These are phyloP conservation scores for Citeromyces nyonsensis DNA, from an alignment of 805 yeast genomes.

Conservation along the genomic window DNA sequence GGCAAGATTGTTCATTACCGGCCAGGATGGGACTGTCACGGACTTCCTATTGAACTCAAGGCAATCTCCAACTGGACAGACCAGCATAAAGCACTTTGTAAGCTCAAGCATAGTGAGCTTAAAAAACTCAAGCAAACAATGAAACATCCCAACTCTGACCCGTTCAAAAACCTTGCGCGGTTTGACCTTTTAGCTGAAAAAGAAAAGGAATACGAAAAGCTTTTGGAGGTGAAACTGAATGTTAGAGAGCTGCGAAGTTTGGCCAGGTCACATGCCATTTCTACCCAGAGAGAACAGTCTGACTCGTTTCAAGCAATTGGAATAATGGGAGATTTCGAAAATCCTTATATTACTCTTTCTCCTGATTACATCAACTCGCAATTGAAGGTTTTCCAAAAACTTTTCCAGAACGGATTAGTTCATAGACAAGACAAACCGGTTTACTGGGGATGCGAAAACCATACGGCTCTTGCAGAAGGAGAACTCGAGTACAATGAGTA, in stretches of 20 bases:
- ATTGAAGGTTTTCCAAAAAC: constrained; percentile 46
- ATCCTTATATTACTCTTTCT: constrained; percentile 60
- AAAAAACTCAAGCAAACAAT: constrained; percentile 12
- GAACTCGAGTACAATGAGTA: constrained; percentile 75
- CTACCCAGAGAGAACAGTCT: constrained; percentile 49
- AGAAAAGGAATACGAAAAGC: constrained; percentile 3
- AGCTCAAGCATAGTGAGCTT: constrained; percentile 11
- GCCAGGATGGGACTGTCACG: constrained; percentile 99
- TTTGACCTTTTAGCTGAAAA: constrained; percentile 1
- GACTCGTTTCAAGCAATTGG: constrained; percentile 53
- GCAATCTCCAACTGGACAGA: no score
- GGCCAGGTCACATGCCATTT: constrained; percentile 57
- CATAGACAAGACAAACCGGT: constrained; percentile 88
- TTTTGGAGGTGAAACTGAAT: constrained; percentile 12
- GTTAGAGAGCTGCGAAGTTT: constrained; percentile 44
- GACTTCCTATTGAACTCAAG: constrained; percentile 88
- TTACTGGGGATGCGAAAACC: constrained; percentile 91
- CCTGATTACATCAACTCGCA: constrained; percentile 64
- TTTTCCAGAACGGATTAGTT: constrained; percentile 53
- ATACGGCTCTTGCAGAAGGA: constrained; percentile 92
- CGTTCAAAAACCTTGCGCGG: no score
- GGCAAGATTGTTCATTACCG: constrained; percentile 54
- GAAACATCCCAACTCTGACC: constrained; percentile 5
- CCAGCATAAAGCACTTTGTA: constrained; percentile 23
- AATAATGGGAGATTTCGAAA: constrained; percentile 70